Evolutionary conservation across 164 flowering plant species (phyloP).

Genomic region (Platanus orientalis): DNA sequence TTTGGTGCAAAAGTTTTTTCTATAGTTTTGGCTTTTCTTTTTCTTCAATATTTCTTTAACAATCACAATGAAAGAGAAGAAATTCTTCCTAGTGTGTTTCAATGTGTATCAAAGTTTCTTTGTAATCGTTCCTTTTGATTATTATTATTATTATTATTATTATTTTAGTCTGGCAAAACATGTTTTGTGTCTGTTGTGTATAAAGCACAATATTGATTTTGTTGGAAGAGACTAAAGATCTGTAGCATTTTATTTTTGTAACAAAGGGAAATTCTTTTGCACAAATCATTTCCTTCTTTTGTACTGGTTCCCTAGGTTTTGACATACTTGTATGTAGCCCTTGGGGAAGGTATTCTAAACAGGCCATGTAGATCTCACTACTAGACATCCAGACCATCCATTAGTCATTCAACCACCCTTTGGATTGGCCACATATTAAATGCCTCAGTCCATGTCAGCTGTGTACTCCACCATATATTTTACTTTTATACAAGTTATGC

Average conservation of each 20-base stretch:
- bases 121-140: neutral
- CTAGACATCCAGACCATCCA: no score
- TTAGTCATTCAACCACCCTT: no score
- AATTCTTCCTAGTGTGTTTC: conserved; percentile 11
- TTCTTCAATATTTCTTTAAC: conserved; percentile 13
- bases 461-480: no score
- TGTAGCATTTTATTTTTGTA: conserved; percentile 14
- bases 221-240: conserved; percentile 8
- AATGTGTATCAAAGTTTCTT: conserved; percentile 21
- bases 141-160: neutral
- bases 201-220: conserved; percentile 26
- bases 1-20: conserved; percentile 5
- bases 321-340: no score
- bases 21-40: conserved; percentile 14
- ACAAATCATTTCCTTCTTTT: no score
- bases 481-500: no score
- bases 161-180: conserved; percentile 7
- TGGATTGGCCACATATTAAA: no score
- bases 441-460: no score
- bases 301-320: no score
- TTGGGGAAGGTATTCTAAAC: no score
- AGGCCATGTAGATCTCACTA: no score
- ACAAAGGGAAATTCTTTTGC: neutral
- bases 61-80: conserved; percentile 16
- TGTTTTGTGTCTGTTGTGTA: conserved; percentile 25